These are phyloP conservation scores for Blastocystis hominis DNA, from an alignment of 352 stramenopile species.

Conservation along the genomic window DNA sequence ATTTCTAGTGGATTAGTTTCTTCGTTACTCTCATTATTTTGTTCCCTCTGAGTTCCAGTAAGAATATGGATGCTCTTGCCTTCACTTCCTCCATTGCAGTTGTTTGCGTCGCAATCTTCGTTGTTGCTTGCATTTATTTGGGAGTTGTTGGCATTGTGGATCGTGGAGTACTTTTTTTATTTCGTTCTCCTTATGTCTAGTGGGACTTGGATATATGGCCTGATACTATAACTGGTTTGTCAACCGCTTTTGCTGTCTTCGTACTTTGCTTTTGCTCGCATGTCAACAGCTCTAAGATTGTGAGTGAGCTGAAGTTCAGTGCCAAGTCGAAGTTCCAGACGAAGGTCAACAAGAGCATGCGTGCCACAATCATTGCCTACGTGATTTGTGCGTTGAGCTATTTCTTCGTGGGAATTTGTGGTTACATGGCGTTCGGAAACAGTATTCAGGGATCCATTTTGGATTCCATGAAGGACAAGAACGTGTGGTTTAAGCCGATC, in stretches of 20 bases:
- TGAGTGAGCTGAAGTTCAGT: not conserved
- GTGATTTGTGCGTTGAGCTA: not conserved
- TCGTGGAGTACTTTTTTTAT: not conserved
- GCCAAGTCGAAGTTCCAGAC: constrained; percentile 38
- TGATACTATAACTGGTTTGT: not conserved
- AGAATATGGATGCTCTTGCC: constrained; percentile 45
- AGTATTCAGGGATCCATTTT: constrained; percentile 14
- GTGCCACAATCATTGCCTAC: constrained; percentile 32
- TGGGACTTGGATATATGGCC: constrained; percentile 33
- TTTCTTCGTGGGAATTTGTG: constrained; percentile 40
- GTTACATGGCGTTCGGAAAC: constrained; percentile 53
- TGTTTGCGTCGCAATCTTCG: constrained; percentile 29
- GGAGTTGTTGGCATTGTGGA: not conserved
- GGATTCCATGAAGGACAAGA: not conserved
- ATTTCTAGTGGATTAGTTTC: not conserved
- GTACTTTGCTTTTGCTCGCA: constrained; percentile 48
- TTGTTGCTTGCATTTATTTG: constrained; percentile 34
- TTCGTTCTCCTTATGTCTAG: not conserved
- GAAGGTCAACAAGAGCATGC: not conserved
- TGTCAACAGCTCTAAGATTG: constrained; percentile 28
- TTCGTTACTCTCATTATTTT: constrained; percentile 13
- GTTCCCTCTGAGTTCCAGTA: constrained; percentile 34
- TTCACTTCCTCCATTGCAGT: constrained; percentile 32
- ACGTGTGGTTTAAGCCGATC: constrained; percentile 27
- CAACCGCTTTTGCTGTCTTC: constrained; percentile 37